These are phyloP conservation scores for Diutina mesorugosa DNA, from an alignment of 1,139 yeast genomes.

Conservation along the genomic window DNA sequence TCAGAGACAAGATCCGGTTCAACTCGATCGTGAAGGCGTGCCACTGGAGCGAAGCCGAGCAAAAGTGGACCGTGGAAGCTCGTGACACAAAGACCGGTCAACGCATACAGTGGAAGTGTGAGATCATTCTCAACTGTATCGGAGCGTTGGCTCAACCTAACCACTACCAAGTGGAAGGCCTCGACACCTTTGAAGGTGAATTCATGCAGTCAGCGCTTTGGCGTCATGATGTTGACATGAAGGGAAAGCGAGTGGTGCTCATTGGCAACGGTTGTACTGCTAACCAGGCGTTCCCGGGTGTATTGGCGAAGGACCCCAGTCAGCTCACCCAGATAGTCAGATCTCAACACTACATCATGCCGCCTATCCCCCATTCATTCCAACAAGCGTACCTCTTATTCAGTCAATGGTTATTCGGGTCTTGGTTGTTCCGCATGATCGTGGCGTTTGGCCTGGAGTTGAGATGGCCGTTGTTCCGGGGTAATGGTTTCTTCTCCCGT, in stretches of 20 bases:
- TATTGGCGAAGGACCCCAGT: constrained; percentile 17
- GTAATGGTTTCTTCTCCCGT: constrained; percentile 16
- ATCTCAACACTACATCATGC: constrained; percentile 28
- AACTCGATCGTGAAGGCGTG: neutral
- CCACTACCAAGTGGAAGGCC: neutral
- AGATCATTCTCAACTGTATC: neutral
- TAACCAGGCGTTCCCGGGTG: constrained; percentile 13
- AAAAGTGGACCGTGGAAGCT: neutral
- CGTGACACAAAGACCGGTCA: neutral
- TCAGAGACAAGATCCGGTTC: neutral
- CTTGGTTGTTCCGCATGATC: constrained; percentile 16
- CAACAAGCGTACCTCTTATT: constrained; percentile 13
- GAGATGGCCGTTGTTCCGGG: constrained; percentile 24
- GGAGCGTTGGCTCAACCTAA: neutral
- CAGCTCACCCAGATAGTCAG: constrained; percentile 22
- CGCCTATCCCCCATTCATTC: constrained; percentile 22
- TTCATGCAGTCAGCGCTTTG: neutral
- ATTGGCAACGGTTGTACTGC: constrained; percentile 16
- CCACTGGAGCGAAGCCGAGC: neutral
- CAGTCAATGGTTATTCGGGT: constrained; percentile 14
- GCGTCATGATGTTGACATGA: constrained; percentile 2
- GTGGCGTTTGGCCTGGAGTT: constrained; percentile 20
- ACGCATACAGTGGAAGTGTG: neutral
- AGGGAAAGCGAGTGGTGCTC: constrained; percentile 12
- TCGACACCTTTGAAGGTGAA: neutral